Base-by-base conservation (phyloP, 257 asterid genomes). In the Primulina tabacum region DNA sequence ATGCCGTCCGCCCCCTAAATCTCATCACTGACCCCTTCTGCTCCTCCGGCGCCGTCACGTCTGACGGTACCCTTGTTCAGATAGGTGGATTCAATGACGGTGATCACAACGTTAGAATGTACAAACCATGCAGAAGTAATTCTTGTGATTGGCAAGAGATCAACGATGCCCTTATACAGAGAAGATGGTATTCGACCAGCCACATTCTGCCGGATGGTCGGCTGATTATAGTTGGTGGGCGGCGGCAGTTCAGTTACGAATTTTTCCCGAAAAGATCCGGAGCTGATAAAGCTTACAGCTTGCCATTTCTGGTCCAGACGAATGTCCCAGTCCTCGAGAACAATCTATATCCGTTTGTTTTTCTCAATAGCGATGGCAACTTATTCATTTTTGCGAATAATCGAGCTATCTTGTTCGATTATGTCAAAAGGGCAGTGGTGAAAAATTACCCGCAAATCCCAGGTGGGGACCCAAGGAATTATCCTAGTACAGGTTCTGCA, bases 131-230 rank as follows among this genome's bases (percentile, higher is more conserved):
- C 64, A 50, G 21, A 14, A 20, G 24, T 55, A 5, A 20, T 18
- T 55, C 33, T 18, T 76, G 80, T 59, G 80, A 70, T 12, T 76
- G 80, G 80, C 64, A 70, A 37, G 80, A 76, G 60, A 69, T n/a
- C 2, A 57, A 8, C 5, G 55, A 18, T 24, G 78, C 69, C 1
- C 62, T 78, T 9, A 20, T 29, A 18, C 69, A 74, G 40, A 67
- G 70, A 47, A 67, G 82, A 55, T 78, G 82, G 82, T 78, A 78
- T 29, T 57, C 82, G 4, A 78, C 82, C 2, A 78, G 65, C 53
- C 82, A 78, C 28, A 60, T 73, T 2, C 40, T 78, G n/a, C 78
- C 79, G 7, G 82, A 78, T 35, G 82, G 82, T 5, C 64, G 67
- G 50, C 76, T 69, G 47, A 70, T 73, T 61, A 26, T 78, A 21